Conservation (phyloP, 805 yeast genomes). For the Torulaspora indica region DNA sequence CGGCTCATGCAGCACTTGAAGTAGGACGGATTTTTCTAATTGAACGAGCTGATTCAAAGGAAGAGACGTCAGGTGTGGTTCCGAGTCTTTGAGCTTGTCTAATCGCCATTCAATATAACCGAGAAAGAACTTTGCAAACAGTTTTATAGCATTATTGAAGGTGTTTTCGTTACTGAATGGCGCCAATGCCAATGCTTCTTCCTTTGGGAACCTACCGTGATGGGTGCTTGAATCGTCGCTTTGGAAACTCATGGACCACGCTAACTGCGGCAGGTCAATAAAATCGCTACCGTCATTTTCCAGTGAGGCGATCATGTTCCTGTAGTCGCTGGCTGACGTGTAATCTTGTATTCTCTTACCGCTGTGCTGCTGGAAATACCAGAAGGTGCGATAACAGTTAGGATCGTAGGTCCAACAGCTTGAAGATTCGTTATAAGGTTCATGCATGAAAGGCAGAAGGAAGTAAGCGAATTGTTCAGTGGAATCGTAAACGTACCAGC, state of each 20-base stretch:
- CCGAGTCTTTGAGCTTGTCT: not conserved
- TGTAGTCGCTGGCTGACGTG: slow-evolving; percentile 6
- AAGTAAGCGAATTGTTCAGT: slow-evolving; percentile 13
- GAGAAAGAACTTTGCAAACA: slow-evolving; percentile 11
- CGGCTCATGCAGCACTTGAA: not conserved
- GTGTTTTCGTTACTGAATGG: slow-evolving; percentile 6
- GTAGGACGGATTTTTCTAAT: slow-evolving; percentile 4
- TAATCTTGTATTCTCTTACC: not conserved
- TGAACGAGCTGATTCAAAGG: slow-evolving; percentile 4
- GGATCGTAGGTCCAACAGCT: slow-evolving; percentile 16
- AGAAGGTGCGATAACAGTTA: slow-evolving; percentile 10
- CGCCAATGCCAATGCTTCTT: slow-evolving; percentile 11
- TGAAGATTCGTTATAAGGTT: slow-evolving; percentile 1
- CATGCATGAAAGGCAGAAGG: slow-evolving; percentile 20
- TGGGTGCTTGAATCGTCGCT: slow-evolving; percentile 3
- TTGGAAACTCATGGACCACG: slow-evolving; percentile 18
- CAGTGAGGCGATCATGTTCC: slow-evolving; percentile 1
- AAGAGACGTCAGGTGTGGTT: not conserved
- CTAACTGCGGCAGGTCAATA: slow-evolving; percentile 20
- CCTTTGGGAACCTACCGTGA: slow-evolving; percentile 11
- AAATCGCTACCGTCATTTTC: slow-evolving; percentile 14
- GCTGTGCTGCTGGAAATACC: slow-evolving; percentile 6
- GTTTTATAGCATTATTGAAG: slow-evolving; percentile 2
- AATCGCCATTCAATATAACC: slow-evolving; percentile 14
- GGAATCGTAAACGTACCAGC: slow-evolving; percentile 21